Base-by-base conservation (phyloP, 2,329 filamentous ascomycete species). In the Didymella segeticola region DNA sequence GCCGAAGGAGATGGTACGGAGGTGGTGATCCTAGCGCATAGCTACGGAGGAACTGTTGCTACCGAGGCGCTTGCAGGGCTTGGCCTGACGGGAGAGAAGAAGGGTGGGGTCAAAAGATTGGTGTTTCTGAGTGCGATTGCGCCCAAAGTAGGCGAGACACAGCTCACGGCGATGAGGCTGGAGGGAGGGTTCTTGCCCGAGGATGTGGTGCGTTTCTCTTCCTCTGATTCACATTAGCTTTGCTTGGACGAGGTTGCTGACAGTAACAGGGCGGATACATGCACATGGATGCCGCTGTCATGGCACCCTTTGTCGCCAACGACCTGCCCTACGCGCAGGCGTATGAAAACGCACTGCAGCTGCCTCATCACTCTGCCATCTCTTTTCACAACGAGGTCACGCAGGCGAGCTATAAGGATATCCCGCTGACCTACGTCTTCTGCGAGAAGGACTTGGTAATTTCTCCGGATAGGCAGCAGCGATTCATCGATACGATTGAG, bases 381-480 rank as follows among this genome's bases (percentile, higher is more conserved):
- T 69, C 67, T 23, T 78, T 78, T 53, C 29, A 43, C 0, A 67
- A 58, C 12, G 47, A 60, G 0, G 54, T 77, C 19, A 75, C 71
- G 1, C 64, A 77, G 58, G 59, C 68, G 2, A 76, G 71, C 1
- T 79, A 77, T 45, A 73, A 72, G 41, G 65, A 77, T 23, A 62
- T 77, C 1, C 73, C 72, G 0, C 68, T 75, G 3, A 76, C 69
- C 0, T 79, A 77, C 36, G 56, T 79, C 9, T 38, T 78, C 4
- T 75, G 72, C 34, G 73, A 76, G 41, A 53, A 64, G 1, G 76
- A 79, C 56, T 1, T 54, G 10, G 48, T 66, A 14, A 61, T 79
- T 19, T 46, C 59, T 1, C 55, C 68, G 0, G 60, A 61, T 23
- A 25, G 37, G 4, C 76, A 79, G 60, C 63, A 58, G 47, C 46